Percentiles rank a stretch among this genome's conserved stretches.
phyloP scores from a whole-genome alignment of 2,329 filamentous ascomycete species.

The Diaporthe amygdali region DNA sequence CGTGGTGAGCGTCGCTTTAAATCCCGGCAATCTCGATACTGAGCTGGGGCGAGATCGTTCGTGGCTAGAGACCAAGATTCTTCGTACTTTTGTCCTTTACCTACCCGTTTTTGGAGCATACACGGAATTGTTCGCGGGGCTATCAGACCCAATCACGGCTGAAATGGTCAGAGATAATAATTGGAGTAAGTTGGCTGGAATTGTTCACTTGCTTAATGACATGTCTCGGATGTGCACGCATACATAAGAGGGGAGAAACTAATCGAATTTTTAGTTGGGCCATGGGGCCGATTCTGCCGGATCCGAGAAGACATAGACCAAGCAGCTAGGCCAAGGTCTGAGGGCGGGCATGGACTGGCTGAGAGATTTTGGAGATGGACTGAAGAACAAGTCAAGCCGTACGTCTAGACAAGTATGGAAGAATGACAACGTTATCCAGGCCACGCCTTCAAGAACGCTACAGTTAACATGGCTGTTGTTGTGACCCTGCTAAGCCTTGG shows the following conservation, averaged over 20 bases:
- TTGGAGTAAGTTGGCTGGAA: slow-evolving; percentile 1
- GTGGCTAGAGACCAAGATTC: neutral
- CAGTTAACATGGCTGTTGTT: too few relatives aligned
- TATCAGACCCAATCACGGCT: slow-evolving; percentile 34
- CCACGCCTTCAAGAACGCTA: too few relatives aligned
- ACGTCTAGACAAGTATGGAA: too few relatives aligned
- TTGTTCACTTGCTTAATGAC: too few relatives aligned
- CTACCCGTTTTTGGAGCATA: slow-evolving; percentile 34
- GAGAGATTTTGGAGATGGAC: slow-evolving; percentile 18
- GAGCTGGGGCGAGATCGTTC: neutral
- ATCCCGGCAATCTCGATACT: slow-evolving; percentile 21
- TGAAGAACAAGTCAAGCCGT: slow-evolving; percentile 8
- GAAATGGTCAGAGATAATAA: slow-evolving; percentile 16
- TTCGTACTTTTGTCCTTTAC: slow-evolving; percentile 3
- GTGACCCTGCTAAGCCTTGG: too few relatives aligned
- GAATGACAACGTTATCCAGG: too few relatives aligned
- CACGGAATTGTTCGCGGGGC: slow-evolving; percentile 39
- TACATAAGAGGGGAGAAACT: too few relatives aligned
- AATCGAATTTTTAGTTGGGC: neutral
- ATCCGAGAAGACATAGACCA: slow-evolving; percentile 2
- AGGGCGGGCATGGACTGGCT: slow-evolving; percentile 9
- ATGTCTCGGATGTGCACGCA: neutral
- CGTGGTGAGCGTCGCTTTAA: slow-evolving; percentile 18
- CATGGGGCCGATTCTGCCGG: slow-evolving; percentile 9
- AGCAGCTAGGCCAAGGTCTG: neutral